Conservation (phyloP, 23 red algal genomes). For the Gracilaria gracilis region DNA sequence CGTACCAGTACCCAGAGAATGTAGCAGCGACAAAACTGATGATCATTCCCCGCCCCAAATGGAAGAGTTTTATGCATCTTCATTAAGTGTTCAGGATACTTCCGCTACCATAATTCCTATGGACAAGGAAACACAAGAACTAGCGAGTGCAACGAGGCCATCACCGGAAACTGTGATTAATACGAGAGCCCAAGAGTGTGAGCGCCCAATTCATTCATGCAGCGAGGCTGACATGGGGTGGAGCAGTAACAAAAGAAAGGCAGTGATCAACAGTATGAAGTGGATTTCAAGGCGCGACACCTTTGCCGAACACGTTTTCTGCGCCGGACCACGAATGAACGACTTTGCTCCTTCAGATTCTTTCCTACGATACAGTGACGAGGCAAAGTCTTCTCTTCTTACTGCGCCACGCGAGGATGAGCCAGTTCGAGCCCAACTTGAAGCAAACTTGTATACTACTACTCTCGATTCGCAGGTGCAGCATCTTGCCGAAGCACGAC, state of each 20-base stretch:
- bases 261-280: slow-evolving; percentile 10
- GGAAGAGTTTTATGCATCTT: too few species aligned
- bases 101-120: too few species aligned
- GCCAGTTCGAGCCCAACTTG: background rate
- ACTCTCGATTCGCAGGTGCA: background rate
- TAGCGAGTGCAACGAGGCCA: too few species aligned
- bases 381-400: background rate
- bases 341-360: slow-evolving; percentile 31
- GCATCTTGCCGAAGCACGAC: background rate
- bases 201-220: background rate
- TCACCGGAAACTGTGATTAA: background rate
- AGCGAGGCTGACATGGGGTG: background rate
- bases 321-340: slow-evolving; percentile 14
- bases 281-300: background rate
- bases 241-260: background rate
- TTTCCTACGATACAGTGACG: slow-evolving; percentile 27
- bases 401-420: background rate
- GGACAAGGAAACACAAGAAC: too few species aligned
- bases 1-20: background rate
- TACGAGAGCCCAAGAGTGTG: background rate
- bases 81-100: too few species aligned
- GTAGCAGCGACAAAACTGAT: background rate
- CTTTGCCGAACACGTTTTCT: slow-evolving; percentile 19
- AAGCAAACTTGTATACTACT: slow-evolving; percentile 12
- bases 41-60: too few species aligned